Evolutionary conservation across 805 yeast species (phyloP), one percentile per base, ranked within the genome.

Genomic region (Hermanozyma aechmeae): DNA sequence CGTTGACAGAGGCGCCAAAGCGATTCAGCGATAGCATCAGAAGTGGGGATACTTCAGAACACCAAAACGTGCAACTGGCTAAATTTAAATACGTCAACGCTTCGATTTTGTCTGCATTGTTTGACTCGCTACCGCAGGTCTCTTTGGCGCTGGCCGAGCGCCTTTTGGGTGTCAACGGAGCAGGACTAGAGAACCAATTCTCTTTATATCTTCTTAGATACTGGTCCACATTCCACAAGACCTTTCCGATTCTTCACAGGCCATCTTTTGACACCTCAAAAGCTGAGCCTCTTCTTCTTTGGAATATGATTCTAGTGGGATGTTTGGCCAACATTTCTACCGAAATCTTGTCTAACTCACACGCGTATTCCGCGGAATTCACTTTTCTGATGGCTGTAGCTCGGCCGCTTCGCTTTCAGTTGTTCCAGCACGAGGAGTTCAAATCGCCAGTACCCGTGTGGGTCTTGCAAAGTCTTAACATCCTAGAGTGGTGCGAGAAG

Each of bases 401-500:
- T 0, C 63, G 51, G 24, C 79, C 93, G 0, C 52, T 84, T 16
- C 56, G 95, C 30, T 79, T 77, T 69, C 55, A 70, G 17, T 64
- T 85, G 3, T 84, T 84, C 46, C 71, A 79, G 22, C 71, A 78
- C 27, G 73, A 74, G 6, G 81, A 75, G 30, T 83, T 82, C 48
- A 73, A 70, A 33, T 79, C 93, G 1, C 95, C 95, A 1, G 79
- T 85, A 0, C 66, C 66, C 37, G 58, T 79, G 6, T 84, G 87
- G 79, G 71, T 84, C 7, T 62, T 85, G 27, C 95, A 85, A 50
- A 65, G 83, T 40, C 61, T 84, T 37, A 51, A 80, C 31, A 48
- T 85, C 37, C 50, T 85, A n/a, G 95, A 84, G 46, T 75, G 77
- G 56, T 77, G 74, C 46, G 95, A 84, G 48, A 81, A 84, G 55